Percentiles rank a stretch among this genome's conserved stretches.
These are phyloP conservation scores for Musa itinerans DNA, from an alignment of 176 grass and related monocot genomes.

Conservation along the genomic window DNA sequence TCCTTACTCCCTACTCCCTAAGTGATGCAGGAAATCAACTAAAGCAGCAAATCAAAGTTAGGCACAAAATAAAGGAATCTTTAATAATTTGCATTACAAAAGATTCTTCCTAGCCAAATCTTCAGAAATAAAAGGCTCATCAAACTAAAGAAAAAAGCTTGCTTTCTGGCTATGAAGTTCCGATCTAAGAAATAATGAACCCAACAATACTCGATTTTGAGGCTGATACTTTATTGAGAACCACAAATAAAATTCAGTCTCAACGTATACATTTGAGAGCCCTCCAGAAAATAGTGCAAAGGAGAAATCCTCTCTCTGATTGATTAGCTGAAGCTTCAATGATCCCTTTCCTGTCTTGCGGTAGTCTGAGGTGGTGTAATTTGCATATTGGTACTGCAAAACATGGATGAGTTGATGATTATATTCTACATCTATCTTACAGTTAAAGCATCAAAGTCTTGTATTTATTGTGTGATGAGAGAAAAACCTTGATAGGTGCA, in stretches of 20 bases:
- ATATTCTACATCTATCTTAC: not conserved
- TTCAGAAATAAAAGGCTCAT: not conserved
- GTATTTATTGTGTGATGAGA: not conserved
- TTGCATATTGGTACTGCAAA: conserved; percentile 78
- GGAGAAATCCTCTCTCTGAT: conserved; percentile 80
- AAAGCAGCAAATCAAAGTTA: not conserved
- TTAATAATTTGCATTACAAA: not conserved
- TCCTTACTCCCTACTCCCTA: not conserved
- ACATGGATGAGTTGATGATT: conserved; percentile 11
- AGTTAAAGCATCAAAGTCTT: not conserved
- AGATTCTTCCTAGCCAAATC: not conserved
- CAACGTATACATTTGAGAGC: conserved; percentile 43
- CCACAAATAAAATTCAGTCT: conserved; percentile 19
- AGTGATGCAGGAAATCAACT: not conserved
- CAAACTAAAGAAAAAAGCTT: not conserved
- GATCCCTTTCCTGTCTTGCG: conserved; percentile 49
- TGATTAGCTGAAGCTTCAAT: conserved; percentile 85
- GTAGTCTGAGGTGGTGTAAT: conserved; percentile 45
- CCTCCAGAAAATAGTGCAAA: conserved; percentile 87
- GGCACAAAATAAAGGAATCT: not conserved
- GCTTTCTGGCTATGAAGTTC: not conserved
- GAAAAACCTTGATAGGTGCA: conserved; percentile 71
- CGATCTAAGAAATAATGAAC: not conserved
- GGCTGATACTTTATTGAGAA: not conserved
- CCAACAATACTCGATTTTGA: not conserved